Evolutionary conservation across 2,329 filamentous ascomycete genomes (phyloP), one percentile per base, ranked within the genome.

Genomic region (Alternaria solani): DNA sequence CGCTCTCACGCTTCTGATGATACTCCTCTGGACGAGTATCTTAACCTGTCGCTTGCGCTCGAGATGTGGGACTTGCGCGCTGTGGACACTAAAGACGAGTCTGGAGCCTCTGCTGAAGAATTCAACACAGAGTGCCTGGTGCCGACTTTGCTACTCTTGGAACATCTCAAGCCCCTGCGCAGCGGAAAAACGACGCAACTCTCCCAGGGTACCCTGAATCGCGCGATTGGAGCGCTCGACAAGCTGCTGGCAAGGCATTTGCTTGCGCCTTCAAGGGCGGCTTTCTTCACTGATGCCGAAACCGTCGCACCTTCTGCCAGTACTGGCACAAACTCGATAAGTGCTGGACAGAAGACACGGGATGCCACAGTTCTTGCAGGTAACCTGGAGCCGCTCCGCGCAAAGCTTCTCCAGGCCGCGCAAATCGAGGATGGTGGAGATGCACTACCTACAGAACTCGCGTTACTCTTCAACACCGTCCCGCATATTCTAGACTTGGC

Each of bases 231-330:
- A 8, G 39, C 46, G 18, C 56, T 82, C 18, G 78, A 81, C 47
- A 73, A 66, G 54, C 62, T 81, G 5, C 48, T 84, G 26, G 79
- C 78, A 6, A 79, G 75, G 60, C 81, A 84, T 57, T 43, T 82
- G 8, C 76, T 84, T 43, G 66, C 78, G 6, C 80, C 80, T 14
- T 73, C 78, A 32, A 72, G 80, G 61, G 62, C 71, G 23, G 68
- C 74, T 5, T 82, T 81, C 67, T 76, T 78, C 54, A 64, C 65
- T 12, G 62, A 66, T n/a, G 46, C 51, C 11, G 54, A 43, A 23
- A 54, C 51, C 26, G 54, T 54, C 30, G 54, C 57, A 39, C 48
- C 57, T 7, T 30, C 55, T 16, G 38, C 51, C 14, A 56, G 46
- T 30, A 52, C 53, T 25, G 55, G 55, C 32, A 52, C 59, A 36